These are phyloP conservation scores for Aspergillus saccharolyticus DNA, from an alignment of 495 filamentous ascomycete genomes.

Conservation along the genomic window DNA sequence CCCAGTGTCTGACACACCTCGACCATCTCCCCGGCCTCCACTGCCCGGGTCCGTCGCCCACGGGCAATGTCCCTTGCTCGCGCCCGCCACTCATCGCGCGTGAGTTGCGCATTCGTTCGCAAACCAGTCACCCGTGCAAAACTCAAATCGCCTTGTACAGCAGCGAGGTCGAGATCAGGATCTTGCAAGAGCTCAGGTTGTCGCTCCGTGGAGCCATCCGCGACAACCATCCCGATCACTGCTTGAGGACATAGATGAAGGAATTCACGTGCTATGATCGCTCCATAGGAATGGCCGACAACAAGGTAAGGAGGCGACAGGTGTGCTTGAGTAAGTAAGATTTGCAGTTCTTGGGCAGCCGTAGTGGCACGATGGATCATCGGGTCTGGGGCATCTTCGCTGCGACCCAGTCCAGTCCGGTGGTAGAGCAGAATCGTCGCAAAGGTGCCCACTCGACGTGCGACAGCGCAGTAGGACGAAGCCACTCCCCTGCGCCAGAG, in stretches of 20 bases:
- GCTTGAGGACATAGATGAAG: slow-evolving; percentile 29
- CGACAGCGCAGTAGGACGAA: slow-evolving; percentile 38
- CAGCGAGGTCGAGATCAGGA: slow-evolving; percentile 28
- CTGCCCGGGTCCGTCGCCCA: slow-evolving; percentile 16
- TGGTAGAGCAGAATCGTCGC: slow-evolving; percentile 38
- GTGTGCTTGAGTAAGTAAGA: slow-evolving; percentile 20
- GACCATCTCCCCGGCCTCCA: slow-evolving; percentile 15
- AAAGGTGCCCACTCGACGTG: slow-evolving; percentile 22
- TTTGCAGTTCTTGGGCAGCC: slow-evolving; percentile 31
- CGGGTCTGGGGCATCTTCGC: slow-evolving; percentile 21
- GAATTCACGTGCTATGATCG: slow-evolving; percentile 45
- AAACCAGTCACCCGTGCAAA: slow-evolving; percentile 32
- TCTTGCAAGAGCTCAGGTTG: slow-evolving; percentile 27
- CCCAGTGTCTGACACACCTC: slow-evolving; percentile 24
- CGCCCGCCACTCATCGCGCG: slow-evolving; percentile 31
- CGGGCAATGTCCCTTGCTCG: slow-evolving; percentile 32
- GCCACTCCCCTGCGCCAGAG: slow-evolving; percentile 43
- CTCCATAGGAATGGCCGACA: slow-evolving; percentile 50
- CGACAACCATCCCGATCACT: slow-evolving; percentile 38
- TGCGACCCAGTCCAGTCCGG: slow-evolving; percentile 37
- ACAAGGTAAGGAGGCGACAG: slow-evolving; percentile 36
- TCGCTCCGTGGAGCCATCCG: slow-evolving; percentile 35
- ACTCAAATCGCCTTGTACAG: slow-evolving; percentile 28
- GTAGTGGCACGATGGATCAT: slow-evolving; percentile 12
- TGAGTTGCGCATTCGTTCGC: slow-evolving; percentile 20